Conservation (phyloP, 768 basidiomycete genomes). For the Boletus sp. region DNA sequence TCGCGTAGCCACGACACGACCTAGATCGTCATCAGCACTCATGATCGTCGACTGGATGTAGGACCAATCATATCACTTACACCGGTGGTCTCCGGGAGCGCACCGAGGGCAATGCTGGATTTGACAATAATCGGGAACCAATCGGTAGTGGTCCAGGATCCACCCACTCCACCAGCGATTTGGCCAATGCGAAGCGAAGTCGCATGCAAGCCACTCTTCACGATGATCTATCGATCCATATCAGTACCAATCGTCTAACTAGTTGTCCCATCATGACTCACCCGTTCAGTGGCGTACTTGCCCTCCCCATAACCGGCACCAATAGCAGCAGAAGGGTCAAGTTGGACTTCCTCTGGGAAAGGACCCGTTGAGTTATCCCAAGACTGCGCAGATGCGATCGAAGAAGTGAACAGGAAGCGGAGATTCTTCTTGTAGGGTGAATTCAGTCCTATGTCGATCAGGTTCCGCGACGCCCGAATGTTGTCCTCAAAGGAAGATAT, state of each 20-base stretch:
- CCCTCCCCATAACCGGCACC: constrained; percentile 46
- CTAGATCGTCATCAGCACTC: constrained; percentile 19
- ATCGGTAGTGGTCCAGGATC: constrained; percentile 44
- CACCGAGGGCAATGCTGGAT: constrained; percentile 29
- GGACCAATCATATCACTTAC: constrained; percentile 25
- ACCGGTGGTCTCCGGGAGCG: constrained; percentile 28
- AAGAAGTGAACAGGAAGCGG: constrained; percentile 42
- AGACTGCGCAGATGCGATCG: constrained; percentile 34
- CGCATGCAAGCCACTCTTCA: constrained; percentile 35
- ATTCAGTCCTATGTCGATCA: constrained; percentile 31
- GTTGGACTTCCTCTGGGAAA: constrained; percentile 36
- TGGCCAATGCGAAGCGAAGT: constrained; percentile 47
- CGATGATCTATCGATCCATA: constrained; percentile 31
- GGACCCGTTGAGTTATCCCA: constrained; percentile 30
- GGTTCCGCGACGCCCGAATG: constrained; percentile 38
- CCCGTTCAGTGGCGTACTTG: constrained; percentile 44
- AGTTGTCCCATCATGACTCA: constrained; percentile 9
- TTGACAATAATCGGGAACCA: constrained; percentile 48
- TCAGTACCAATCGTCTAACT: neutral
- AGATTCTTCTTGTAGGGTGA: constrained; percentile 24
- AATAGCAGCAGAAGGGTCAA: constrained; percentile 32
- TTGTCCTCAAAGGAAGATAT: constrained; percentile 44
- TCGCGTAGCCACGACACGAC: constrained; percentile 43
- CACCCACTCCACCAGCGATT: constrained; percentile 38
- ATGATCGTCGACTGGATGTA: neutral